Conservation (phyloP, 1,284 basidiomycete genomes). For the Meira nashicola region DNA sequence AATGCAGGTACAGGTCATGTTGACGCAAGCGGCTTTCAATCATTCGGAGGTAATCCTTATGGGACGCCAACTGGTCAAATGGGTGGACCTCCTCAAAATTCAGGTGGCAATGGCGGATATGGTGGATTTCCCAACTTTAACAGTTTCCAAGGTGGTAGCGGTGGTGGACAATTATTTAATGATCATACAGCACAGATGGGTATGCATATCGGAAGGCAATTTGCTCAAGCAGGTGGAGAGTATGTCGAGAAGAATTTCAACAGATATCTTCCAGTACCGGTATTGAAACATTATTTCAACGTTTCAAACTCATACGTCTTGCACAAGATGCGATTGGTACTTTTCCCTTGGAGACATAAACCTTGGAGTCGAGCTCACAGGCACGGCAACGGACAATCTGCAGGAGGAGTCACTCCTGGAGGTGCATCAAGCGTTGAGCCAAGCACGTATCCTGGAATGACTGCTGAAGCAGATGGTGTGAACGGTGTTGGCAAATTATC, state of each 20-base stretch:
- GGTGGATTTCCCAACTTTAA: constrained; percentile 11
- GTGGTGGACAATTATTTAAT: constrained; percentile 60
- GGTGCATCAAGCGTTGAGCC: not conserved
- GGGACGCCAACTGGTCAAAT: constrained; percentile 8
- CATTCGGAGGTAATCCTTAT: constrained; percentile 20
- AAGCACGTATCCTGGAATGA: not conserved
- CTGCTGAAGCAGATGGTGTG: not conserved
- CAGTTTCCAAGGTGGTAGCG: constrained; percentile 1
- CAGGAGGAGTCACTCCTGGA: constrained; percentile 10
- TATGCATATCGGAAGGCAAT: constrained; percentile 88
- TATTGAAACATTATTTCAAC: constrained; percentile 87
- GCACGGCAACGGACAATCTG: constrained; percentile 14
- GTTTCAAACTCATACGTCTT: constrained; percentile 96
- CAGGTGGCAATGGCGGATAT: not conserved
- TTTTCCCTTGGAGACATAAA: constrained; percentile 88
- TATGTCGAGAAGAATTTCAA: constrained; percentile 81
- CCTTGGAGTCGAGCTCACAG: constrained; percentile 49
- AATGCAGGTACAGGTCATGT: not conserved
- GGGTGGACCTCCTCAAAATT: not conserved
- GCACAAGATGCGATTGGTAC: constrained; percentile 77
- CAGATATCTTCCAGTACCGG: constrained; percentile 37
- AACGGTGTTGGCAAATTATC: not conserved
- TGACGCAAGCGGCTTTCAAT: constrained; percentile 4
- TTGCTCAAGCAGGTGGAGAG: constrained; percentile 86
- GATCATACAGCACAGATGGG: constrained; percentile 93